A percentile compares a stretch with the other conserved stretches of the same genome.
These are phyloP conservation scores for Candida yuanshanica DNA, from an alignment of 805 yeast genomes.

Conservation along the genomic window DNA sequence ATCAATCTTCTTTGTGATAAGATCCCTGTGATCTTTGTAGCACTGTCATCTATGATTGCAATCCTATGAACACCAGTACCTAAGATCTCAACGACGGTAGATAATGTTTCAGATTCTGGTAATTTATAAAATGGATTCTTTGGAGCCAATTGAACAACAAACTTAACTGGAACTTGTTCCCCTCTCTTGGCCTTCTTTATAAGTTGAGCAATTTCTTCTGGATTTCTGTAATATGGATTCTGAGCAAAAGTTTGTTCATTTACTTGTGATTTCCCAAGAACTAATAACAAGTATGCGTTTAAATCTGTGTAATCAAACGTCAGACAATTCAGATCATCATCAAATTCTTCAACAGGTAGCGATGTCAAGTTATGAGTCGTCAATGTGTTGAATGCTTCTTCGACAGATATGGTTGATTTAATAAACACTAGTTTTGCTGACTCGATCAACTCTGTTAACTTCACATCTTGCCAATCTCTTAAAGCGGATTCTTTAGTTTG, in stretches of 20 bases:
- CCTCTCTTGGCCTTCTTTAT: constrained; percentile 72
- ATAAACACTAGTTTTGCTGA: constrained; percentile 70
- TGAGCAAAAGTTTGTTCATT: constrained; percentile 25
- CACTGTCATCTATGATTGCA: constrained; percentile 59
- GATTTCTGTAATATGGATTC: constrained; percentile 24
- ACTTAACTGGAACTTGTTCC: constrained; percentile 85
- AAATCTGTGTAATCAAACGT: constrained; percentile 91
- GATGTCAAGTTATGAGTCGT: constrained; percentile 72
- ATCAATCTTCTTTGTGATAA: constrained; percentile 87
- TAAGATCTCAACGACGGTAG: constrained; percentile 73
- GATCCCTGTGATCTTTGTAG: constrained; percentile 66
- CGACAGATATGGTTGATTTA: constrained; percentile 65
- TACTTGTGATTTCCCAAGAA: constrained; percentile 62
- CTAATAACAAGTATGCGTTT: constrained; percentile 78
- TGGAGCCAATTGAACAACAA: constrained; percentile 77
- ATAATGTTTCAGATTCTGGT: constrained; percentile 60
- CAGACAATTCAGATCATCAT: constrained; percentile 59
- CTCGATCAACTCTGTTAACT: constrained; percentile 69
- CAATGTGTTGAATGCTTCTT: constrained; percentile 80
- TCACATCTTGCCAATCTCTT: constrained; percentile 75
- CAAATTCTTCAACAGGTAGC: constrained; percentile 64
- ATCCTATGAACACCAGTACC: constrained; percentile 97
- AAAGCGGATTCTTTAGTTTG: constrained; percentile 42
- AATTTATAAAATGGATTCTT: constrained; percentile 85
- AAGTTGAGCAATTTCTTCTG: constrained; percentile 36